Conservation (phyloP, 2,329 filamentous ascomycete species). For the Colletotrichum tropicale region DNA sequence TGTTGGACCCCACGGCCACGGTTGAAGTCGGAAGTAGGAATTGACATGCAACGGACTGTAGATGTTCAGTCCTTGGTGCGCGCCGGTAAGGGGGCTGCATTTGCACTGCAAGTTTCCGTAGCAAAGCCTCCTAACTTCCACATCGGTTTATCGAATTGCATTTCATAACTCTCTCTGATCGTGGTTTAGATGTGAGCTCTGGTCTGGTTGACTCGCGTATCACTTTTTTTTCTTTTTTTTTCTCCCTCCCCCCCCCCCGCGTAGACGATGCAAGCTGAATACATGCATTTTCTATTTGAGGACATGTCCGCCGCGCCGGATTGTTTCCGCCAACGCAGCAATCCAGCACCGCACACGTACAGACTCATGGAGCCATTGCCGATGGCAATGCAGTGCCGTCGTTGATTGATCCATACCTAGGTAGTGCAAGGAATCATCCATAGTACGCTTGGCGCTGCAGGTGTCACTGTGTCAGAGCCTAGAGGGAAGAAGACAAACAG, state of each 20-base stretch:
- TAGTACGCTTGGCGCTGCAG: not conserved
- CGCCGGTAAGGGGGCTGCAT: not conserved
- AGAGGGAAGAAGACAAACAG: not conserved
- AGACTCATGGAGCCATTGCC: not conserved
- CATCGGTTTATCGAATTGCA: not conserved
- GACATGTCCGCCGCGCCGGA: not conserved
- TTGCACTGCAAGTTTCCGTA: not conserved
- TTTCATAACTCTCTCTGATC: not conserved
- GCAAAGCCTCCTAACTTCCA: not conserved
- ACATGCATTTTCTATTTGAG: not conserved
- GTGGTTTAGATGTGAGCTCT: not conserved
- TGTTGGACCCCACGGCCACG: not conserved
- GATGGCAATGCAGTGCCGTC: not conserved
- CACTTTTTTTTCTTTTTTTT: not conserved
- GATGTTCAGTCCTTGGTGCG: not conserved
- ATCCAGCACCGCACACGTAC: not conserved
- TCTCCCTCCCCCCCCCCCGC: too few species aligned
- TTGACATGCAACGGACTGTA: not conserved
- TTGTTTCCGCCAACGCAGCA: not conserved
- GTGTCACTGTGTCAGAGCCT: not conserved
- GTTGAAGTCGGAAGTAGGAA: not conserved
- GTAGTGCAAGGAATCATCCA: not conserved
- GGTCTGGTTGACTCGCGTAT: not conserved
- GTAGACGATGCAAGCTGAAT: not conserved
- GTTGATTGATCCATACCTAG: not conserved